A percentile compares a stretch with the other conserved stretches of the same genome.
Conservation (phyloP, 176 grass and related monocot species). For the Aegilops speltoides region DNA sequence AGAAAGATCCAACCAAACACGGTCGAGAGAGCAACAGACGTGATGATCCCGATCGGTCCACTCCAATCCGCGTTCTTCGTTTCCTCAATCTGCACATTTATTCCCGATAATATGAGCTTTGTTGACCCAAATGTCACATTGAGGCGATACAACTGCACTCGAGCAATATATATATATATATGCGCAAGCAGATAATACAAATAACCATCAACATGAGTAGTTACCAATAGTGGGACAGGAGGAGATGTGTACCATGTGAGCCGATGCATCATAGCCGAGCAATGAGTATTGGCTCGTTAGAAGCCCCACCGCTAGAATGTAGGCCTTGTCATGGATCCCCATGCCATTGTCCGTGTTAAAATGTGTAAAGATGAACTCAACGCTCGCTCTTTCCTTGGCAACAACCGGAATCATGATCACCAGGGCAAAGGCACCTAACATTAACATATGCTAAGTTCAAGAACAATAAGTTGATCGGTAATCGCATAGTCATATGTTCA, state of each 20-base stretch:
- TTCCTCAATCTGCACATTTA: conserved; percentile 58
- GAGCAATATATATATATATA: too few species aligned
- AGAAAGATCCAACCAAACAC: conserved; percentile 75
- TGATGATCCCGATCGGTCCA: conserved; percentile 74
- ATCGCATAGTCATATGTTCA: too few species aligned
- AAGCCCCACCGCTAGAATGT: conserved; percentile 73
- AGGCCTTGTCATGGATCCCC: conserved; percentile 67
- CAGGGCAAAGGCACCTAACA: conserved; percentile 62
- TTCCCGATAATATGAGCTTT: too few species aligned
- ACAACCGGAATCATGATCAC: conserved; percentile 66
- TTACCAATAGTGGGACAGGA: too few species aligned
- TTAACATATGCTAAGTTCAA: too few species aligned
- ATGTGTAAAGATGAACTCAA: conserved; percentile 75
- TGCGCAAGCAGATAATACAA: too few species aligned
- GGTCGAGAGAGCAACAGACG: conserved; percentile 56
- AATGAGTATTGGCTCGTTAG: conserved; percentile 89
- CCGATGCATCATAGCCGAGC: conserved; percentile 74
- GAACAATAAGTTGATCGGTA: too few species aligned
- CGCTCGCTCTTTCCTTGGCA: conserved; percentile 65
- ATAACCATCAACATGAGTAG: too few species aligned
- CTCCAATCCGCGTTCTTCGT: conserved; percentile 76
- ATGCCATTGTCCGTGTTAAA: conserved; percentile 69
- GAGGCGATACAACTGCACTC: too few species aligned
- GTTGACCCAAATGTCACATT: too few species aligned
- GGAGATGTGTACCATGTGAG: conserved; percentile 59